A percentile compares a stretch with the other conserved stretches of the same genome.
Conservation (phyloP, 495 filamentous ascomycete genomes). For the Xylaria telfairii region DNA sequence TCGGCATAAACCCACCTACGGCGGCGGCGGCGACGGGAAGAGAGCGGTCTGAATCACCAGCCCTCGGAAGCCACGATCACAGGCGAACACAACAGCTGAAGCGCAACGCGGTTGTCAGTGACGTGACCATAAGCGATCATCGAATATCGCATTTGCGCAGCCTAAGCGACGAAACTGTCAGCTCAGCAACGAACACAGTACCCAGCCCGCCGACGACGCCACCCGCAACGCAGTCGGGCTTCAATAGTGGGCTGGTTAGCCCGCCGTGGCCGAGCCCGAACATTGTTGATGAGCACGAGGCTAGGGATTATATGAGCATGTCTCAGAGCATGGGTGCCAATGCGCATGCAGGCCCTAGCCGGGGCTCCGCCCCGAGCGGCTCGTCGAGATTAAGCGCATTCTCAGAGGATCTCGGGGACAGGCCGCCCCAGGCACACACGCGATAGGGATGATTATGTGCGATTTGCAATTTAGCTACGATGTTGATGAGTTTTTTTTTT, state of each 20-base stretch:
- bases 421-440: background rate
- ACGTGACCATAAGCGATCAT: constrained; percentile 50
- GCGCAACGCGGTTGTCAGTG: constrained; percentile 40
- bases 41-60: constrained; percentile 40
- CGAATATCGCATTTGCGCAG: constrained; percentile 53
- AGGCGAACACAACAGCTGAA: constrained; percentile 17
- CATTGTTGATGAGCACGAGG: constrained; percentile 23
- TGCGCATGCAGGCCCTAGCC: background rate
- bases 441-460: background rate
- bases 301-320: constrained; percentile 38
- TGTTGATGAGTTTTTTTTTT: background rate
- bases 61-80: constrained; percentile 31
- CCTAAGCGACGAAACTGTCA: constrained; percentile 52
- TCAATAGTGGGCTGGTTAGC: constrained; percentile 23
- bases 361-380: constrained; percentile 17
- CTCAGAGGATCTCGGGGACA: constrained; percentile 42
- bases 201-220: constrained; percentile 26
- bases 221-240: constrained; percentile 10
- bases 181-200: constrained; percentile 34
- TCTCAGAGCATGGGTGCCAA: constrained; percentile 2
- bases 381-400: constrained; percentile 46
- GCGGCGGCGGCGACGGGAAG: background rate
- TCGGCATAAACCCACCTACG: background rate
- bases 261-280: constrained; percentile 34
- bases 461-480: constrained; percentile 2